Evolutionary conservation across 495 filamentous ascomycete genomes (phyloP).

Genomic region (Amphirosellinia nigrospora): DNA sequence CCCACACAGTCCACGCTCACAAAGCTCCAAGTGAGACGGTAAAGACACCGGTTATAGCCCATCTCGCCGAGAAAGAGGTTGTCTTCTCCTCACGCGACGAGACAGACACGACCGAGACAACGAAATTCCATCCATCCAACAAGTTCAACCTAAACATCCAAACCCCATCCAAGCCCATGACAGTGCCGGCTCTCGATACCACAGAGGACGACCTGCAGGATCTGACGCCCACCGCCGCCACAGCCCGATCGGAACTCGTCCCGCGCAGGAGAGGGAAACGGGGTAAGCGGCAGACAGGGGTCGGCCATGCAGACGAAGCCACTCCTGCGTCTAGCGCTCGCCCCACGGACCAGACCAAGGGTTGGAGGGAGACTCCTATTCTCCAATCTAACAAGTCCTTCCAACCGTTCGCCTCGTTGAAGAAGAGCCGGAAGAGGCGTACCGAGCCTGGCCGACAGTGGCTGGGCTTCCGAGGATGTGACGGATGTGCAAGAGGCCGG

Average conservation of each 20-base stretch:
- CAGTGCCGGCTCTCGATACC: neutral
- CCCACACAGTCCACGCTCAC: constrained; percentile 26
- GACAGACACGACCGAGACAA: constrained; percentile 28
- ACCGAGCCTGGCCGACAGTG: constrained; percentile 70
- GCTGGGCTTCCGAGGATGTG: constrained; percentile 95
- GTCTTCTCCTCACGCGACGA: constrained; percentile 38
- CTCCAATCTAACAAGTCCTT: constrained; percentile 65
- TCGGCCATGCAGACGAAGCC: constrained; percentile 24
- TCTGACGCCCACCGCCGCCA: constrained; percentile 21
- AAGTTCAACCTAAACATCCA: constrained; percentile 26
- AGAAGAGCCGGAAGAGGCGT: constrained; percentile 57
- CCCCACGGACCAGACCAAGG: constrained; percentile 58
- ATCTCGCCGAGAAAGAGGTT: constrained; percentile 30
- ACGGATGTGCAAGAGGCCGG: constrained; percentile 95
- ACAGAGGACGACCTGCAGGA: constrained; percentile 20
- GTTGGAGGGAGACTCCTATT: constrained; percentile 86
- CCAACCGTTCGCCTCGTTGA: constrained; percentile 63
- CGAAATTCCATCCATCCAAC: constrained; percentile 10
- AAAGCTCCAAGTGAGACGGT: constrained; percentile 47
- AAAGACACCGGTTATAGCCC: constrained; percentile 35
- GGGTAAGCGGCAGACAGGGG: constrained; percentile 39
- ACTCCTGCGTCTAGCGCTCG: constrained; percentile 24
- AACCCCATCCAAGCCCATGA: constrained; percentile 19
- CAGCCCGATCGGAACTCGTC: constrained; percentile 12
- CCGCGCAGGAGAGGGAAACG: constrained; percentile 44